Percentiles rank a stretch among this genome's conserved stretches.
phyloP scores from a whole-genome alignment of 805 yeast genomes.

The Ogataea ganodermae region DNA sequence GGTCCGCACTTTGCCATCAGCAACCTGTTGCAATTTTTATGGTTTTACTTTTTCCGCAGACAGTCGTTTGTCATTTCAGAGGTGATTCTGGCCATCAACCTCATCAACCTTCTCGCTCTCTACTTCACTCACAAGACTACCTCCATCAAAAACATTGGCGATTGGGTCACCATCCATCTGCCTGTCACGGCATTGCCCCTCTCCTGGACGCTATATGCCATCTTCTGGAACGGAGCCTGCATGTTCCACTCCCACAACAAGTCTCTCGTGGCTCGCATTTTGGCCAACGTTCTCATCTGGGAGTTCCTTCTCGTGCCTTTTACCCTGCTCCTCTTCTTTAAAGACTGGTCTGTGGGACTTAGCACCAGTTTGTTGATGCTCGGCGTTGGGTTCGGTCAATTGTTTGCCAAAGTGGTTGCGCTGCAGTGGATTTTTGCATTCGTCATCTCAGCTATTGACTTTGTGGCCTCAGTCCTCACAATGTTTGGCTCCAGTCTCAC shows the following conservation, averaged over 20 bases:
- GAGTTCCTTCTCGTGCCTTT: conserved; percentile 68
- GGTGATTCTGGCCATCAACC: conserved; percentile 57
- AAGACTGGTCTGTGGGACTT: conserved; percentile 73
- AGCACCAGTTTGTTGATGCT: conserved; percentile 57
- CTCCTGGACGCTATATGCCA: conserved; percentile 69
- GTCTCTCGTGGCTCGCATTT: conserved; percentile 56
- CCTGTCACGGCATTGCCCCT: conserved; percentile 70
- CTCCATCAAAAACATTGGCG: conserved; percentile 49
- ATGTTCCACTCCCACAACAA: conserved; percentile 61
- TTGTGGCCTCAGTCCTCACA: conserved; percentile 50
- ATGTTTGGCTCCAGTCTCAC: conserved; percentile 40
- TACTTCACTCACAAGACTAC: conserved; percentile 64
- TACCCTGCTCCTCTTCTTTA: conserved; percentile 54
- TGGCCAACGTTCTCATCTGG: conserved; percentile 80
- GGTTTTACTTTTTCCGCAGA: conserved; percentile 64
- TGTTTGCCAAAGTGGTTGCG: conserved; percentile 67
- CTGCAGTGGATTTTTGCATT: conserved; percentile 87
- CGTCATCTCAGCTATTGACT: conserved; percentile 58
- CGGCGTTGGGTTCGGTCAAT: conserved; percentile 71
- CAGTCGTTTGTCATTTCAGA: conserved; percentile 62
- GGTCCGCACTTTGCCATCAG: conserved; percentile 65
- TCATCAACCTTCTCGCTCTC: conserved; percentile 56
- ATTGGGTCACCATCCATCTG: conserved; percentile 62
- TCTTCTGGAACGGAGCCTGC: conserved; percentile 87
- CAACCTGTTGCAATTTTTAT: conserved; percentile 59